Conservation (phyloP, 2,329 filamentous ascomycete species). For the Passalora sequoiae region DNA sequence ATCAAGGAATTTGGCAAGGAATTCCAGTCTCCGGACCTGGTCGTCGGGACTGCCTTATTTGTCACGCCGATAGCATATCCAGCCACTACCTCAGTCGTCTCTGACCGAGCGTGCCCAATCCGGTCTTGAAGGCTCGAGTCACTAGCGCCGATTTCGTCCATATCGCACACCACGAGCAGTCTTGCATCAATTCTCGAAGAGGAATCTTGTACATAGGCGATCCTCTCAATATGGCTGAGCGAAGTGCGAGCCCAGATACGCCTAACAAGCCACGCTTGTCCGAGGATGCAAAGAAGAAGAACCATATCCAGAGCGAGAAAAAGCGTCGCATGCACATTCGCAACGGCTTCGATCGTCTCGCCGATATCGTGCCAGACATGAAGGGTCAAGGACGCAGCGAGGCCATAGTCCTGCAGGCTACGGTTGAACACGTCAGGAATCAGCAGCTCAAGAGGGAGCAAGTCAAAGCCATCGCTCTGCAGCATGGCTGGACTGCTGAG, state of each 20-base stretch:
- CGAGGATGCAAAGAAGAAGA: slow-evolving; percentile 66
- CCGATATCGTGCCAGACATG: slow-evolving; percentile 72
- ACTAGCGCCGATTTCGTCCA: too few relatives aligned
- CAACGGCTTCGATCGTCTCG: slow-evolving; percentile 75
- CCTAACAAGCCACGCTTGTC: slow-evolving; percentile 56
- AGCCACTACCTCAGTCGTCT: too few relatives aligned
- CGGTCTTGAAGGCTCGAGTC: too few relatives aligned
- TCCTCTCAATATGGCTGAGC: slow-evolving; percentile 2
- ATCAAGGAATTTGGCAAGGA: too few relatives aligned
- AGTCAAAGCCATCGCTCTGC: slow-evolving; percentile 34
- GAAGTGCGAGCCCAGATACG: slow-evolving; percentile 6
- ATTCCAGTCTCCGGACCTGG: too few relatives aligned
- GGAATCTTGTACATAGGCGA: too few relatives aligned
- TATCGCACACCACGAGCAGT: too few relatives aligned
- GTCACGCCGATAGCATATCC: too few relatives aligned
- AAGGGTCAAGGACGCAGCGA: slow-evolving; percentile 81
- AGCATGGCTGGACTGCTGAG: slow-evolving; percentile 11
- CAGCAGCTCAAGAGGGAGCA: slow-evolving; percentile 37
- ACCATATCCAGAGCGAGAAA: slow-evolving; percentile 65
- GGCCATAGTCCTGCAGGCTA: slow-evolving; percentile 67
- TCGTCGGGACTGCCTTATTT: too few relatives aligned
- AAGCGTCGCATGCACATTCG: slow-evolving; percentile 70
- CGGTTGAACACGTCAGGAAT: slow-evolving; percentile 41
- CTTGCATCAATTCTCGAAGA: too few relatives aligned
- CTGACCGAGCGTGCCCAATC: too few relatives aligned